Evolutionary conservation across 768 basidiomycete species (phyloP).

Genomic region (Leucocoprinus sp.): DNA sequence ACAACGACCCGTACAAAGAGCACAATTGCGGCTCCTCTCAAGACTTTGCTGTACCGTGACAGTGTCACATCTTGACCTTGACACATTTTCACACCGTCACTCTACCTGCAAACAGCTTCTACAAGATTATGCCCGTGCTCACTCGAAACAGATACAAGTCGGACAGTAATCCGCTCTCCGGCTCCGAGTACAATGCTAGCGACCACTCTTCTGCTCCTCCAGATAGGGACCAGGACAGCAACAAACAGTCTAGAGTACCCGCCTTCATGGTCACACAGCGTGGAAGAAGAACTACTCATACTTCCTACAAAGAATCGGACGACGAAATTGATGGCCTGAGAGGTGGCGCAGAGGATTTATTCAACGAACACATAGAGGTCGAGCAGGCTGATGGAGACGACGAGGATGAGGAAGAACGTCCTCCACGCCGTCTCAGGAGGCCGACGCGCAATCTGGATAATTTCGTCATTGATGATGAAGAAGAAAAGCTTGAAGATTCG

Average conservation of each 20-base stretch:
- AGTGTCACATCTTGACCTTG: constrained; percentile 16
- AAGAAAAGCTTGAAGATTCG: constrained; percentile 15
- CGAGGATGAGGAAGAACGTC: constrained; percentile 16
- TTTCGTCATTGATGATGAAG: constrained; percentile 20
- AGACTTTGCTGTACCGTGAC: constrained; percentile 1
- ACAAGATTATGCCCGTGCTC: constrained; percentile 26
- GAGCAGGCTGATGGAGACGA: constrained; percentile 16
- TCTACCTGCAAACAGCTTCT: neutral
- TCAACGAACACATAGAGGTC: constrained; percentile 22
- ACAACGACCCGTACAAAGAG: constrained; percentile 11
- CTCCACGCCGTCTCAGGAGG: neutral
- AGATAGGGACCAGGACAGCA: constrained; percentile 21
- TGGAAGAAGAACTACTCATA: constrained; percentile 28
- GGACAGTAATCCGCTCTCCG: constrained; percentile 28
- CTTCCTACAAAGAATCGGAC: constrained; percentile 39
- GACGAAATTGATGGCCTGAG: constrained; percentile 15
- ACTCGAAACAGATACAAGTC: constrained; percentile 25
- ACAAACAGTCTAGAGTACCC: constrained; percentile 22
- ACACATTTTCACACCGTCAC: constrained; percentile 18
- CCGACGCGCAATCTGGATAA: neutral
- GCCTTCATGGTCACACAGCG: constrained; percentile 29
- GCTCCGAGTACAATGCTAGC: constrained; percentile 43
- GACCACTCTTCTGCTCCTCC: constrained; percentile 32
- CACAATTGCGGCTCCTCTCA: neutral
- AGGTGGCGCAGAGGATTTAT: constrained; percentile 15